Conservation (phyloP, 495 filamentous ascomycete genomes). For the Amniculicola lignicola region DNA sequence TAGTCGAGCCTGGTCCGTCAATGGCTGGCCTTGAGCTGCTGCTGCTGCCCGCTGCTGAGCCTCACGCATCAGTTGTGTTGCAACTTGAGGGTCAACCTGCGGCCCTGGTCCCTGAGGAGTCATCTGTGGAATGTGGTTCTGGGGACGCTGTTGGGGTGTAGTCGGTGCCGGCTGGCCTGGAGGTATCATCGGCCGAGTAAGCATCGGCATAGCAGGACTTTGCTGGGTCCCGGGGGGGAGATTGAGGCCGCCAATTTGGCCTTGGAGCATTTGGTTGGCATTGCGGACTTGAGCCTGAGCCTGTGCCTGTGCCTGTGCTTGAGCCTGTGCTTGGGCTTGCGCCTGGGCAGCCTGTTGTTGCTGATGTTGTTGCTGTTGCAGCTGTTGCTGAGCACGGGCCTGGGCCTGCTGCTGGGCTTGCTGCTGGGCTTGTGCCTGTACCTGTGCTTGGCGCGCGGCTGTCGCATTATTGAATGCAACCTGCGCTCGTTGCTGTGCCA, state of each 20-base stretch:
- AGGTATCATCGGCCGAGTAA: constrained; percentile 58
- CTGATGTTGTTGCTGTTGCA: constrained; percentile 35
- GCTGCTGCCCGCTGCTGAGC: constrained; percentile 25
- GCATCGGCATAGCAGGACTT: constrained; percentile 56
- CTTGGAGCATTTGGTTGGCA: constrained; percentile 47
- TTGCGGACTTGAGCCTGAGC: constrained; percentile 40
- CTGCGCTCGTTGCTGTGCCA: constrained; percentile 36
- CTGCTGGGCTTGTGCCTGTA: constrained; percentile 42
- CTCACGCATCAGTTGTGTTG: constrained; percentile 28
- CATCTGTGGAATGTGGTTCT: constrained; percentile 23
- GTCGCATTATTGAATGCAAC: constrained; percentile 39
- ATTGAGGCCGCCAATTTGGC: constrained; percentile 48
- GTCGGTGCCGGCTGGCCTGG: constrained; percentile 32
- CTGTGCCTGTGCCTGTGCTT: constrained; percentile 18
- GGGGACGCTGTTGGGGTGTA: constrained; percentile 33
- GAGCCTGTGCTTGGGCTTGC: constrained; percentile 37
- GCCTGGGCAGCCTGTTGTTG: constrained; percentile 42
- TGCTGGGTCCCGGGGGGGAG: constrained; percentile 49
- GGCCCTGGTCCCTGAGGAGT: constrained; percentile 17
- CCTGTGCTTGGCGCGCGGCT: constrained; percentile 43
- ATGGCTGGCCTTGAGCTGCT: constrained; percentile 16
- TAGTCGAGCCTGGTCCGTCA: constrained; percentile 19
- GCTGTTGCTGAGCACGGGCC: neutral
- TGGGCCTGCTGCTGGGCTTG: no score
- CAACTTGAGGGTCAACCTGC: constrained; percentile 26